phyloP scores from a whole-genome alignment of 2,329 filamentous ascomycete genomes.

The Trichoderma harzianum region DNA sequence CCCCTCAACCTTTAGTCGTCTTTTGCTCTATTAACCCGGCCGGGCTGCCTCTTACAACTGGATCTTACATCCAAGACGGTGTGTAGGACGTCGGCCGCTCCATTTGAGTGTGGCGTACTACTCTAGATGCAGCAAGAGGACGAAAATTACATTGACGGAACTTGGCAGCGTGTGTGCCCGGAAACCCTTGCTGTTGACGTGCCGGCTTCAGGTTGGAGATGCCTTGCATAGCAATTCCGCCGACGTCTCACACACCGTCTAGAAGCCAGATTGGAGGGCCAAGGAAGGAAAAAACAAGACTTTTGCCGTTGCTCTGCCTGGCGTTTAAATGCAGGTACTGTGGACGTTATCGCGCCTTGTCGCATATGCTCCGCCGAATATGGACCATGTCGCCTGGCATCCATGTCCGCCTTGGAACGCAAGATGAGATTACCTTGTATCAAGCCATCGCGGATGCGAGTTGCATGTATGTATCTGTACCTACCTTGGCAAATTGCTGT shows the following conservation, averaged over 20 bases:
- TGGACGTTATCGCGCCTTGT: not conserved
- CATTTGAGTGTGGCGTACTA: not conserved
- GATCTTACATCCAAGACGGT: not conserved
- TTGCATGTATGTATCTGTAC: not conserved
- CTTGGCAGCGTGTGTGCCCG: not conserved
- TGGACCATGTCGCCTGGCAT: not conserved
- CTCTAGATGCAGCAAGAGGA: not conserved
- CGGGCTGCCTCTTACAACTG: not conserved
- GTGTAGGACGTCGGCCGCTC: not conserved
- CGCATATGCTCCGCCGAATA: not conserved
- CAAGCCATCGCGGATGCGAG: not conserved
- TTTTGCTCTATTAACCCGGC: not conserved
- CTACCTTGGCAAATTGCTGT: not conserved
- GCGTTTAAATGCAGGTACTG: conserved; percentile 13
- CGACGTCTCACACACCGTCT: conserved; percentile 11
- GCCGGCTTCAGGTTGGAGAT: not conserved
- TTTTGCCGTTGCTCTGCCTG: not conserved
- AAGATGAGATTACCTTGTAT: not conserved
- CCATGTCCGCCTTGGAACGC: not conserved
- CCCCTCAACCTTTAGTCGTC: not conserved
- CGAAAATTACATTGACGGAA: not conserved
- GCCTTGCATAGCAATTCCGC: conserved; percentile 11
- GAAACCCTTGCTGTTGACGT: not conserved
- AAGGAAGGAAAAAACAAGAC: not conserved
- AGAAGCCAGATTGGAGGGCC: not conserved